Evolutionary conservation across 2,329 filamentous ascomycete genomes (phyloP), one percentile per base, ranked within the genome.

Genomic region (Stylonectria norvegica): DNA sequence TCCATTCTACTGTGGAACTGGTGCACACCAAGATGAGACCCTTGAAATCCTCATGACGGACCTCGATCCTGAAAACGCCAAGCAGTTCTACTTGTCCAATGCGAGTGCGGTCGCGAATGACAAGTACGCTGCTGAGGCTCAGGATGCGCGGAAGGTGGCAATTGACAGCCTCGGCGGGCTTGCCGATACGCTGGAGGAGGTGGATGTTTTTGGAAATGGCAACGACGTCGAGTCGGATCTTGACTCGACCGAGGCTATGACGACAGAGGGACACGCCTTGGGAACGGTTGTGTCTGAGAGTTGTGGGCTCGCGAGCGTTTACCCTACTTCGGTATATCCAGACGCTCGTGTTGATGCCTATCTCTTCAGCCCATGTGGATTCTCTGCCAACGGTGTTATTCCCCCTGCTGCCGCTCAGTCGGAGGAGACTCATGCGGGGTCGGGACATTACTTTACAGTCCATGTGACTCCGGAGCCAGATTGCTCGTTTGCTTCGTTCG

Each of bases 391-490:
- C 59, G 93, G 89, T 38, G 90, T 98, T 15, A 79, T 98, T 29
- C 93, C 93, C 5, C 83, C 89, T 34, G 82, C 77, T 11, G 70
- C 52, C 4, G 34, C 40, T 11, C 32, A 55, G 33, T 44, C 43
- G n/a, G 50, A 79, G 22, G 73, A 73, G 37, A 68, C 69, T 22
- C 71, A 57, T 23, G 55, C 55, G 36, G 50, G 51, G 45, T 73
- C 72, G 4, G 85, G 80, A 28, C 89, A 97, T 68, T 98, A 98
- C 71, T 98, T 96, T 69, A 98, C 91, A 1, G 93, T 98, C 17
- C 93, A 98, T 61, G 93, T 98, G 52, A 98, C 93, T 0, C 93
- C 93, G 0, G 93, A 98, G 73, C 89, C 91, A 11, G 83, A 95
- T 58, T 98, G 91, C 73, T 96, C 90, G 5, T 98, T 95, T 64